Evolutionary conservation across 192 early-diverging fungal species (phyloP), one percentile per base, ranked within the genome.

Genomic region (Linnemannia hyalina): DNA sequence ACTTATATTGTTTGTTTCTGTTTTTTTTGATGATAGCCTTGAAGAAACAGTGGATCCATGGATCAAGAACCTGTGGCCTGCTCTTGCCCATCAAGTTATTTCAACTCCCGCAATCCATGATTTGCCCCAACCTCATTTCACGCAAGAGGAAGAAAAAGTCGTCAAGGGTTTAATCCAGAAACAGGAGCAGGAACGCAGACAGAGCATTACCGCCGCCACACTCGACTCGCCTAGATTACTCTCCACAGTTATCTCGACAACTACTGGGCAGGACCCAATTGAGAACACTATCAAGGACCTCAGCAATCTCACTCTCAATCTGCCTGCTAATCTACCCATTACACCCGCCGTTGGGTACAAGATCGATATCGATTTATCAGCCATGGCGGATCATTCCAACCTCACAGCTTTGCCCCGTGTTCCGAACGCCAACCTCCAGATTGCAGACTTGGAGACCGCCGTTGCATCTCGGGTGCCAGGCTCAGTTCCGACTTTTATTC

Each of bases 1-100:
- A 46, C 44, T 46, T 46, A 35, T 35, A 35, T 46, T 46, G 44
- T 32, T 1, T 22, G 16, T 52, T 18, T 42, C 15, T 1, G 63
- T 7, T 52, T 52, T 52, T 22, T 22, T 16, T 52, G 1, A 13
- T 52, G 22, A n/a, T 71, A 95, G 95, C 11, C 83, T 99, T 1
- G 98, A 99, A 83, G 92, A 93, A 32, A 91, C 93, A 5, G 96
- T 99, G 1, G 98, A 99, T 88, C 95, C 96, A 46, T 99, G 98
- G 98, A 94, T 97, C 81, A 93, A 92, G 68, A 93, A 94, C 3
- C 76, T 99, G 32, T 99, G 97, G 97, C 82, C 89, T 4, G 89
- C 82, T 3, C 88, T 99, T 44, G 91, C 91, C 1, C 88, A 90
- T 22, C 89, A 75, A 22, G 84, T 86, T 29, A 70, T 78, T 4